Base-by-base conservation (phyloP, 768 basidiomycete species). In the Trametopsis cervina region DNA sequence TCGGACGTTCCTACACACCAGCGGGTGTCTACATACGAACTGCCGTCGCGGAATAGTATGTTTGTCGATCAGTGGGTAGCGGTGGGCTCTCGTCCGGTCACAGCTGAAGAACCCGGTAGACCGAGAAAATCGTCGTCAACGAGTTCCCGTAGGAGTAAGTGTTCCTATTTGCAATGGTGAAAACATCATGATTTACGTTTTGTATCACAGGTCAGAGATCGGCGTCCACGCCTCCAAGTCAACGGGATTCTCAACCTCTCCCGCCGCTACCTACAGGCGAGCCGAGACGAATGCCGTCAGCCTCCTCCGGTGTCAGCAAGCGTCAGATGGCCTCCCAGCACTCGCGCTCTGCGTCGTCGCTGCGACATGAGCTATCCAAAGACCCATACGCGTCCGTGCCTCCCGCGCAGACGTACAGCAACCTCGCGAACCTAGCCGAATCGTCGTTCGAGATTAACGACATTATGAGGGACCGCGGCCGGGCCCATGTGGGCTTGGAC, bases 11-110 rank as follows among this genome's bases (percentile, higher is more conserved):
- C 46, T 13, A 22, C 20, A 12, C 37, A 47, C 2, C 40, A 29
- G 20, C 7, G 49, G 21, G 23, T 25, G 38, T 37, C 36, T 25
- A 29, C 21, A 22, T 20, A 51, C 37, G 17, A 10, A 17, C 40
- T 24, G 23, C 5, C 29, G 11, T n/a, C 22, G 2, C 52, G 52
- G 22, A 27, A 47, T 22, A 53, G 52, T 26, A 41, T 53, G 4
- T 49, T 49, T 22, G 52, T 39, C 13, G 52, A 53, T 24, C 42
- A 45, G 24, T 53, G 52, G 52, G 42, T 53, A n/a, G 36, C 33
- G 13, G 40, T 38, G 2, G 40, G 44, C 25, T 33, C 29, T 7
- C 29, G 29, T 7, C 15, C 29, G 15, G 9, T 33, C 15, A 15
- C 29, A 15, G 9, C 15, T 15, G 29, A 33, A 33, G 29, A 33